Evolutionary conservation across 2,329 filamentous ascomycete genomes (phyloP), one percentile per base, ranked within the genome.

Genomic region (Scedosporium minutisporum): DNA sequence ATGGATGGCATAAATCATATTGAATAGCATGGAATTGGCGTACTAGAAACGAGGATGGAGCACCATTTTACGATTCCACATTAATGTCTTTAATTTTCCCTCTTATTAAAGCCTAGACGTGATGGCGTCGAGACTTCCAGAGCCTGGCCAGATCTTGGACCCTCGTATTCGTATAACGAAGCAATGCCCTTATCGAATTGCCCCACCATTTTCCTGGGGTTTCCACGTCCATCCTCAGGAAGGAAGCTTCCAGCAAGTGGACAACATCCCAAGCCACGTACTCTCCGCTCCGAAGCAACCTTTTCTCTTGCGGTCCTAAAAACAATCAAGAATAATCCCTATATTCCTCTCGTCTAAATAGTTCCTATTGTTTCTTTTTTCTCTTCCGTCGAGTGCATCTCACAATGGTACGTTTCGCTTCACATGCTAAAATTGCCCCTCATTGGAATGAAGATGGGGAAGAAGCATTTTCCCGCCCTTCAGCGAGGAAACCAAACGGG

Each of bases 371-470:
- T 23, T 27, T 25, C 23, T 23, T 12, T 48, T 38, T 38, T 38
- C 10, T 38, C 33, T 53, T n/a, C 7, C 48, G 48, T 53, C 48
- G 9, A 53, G 18, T 53, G 18, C 23, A 53, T 53, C 48, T 38
- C 57, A 58, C 57, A 38, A 58, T 58, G 57, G 57, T 58, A 58
- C n/a, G 27, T 58, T 27, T 42, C 38, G 29, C 48, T 27, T 55
- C 51, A 55, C 51, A 55, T 55, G 51, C 51, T 55, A 23, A 55
- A 53, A 41, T 42, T 58, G 57, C 57, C 57, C 57, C 57, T 41
- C 57, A 21, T 58, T 23, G 57, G 12, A 25, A 9, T 23, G 57
- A 7, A 27, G 18, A 27, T 25, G 44, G 33, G 33, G 33, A 38
- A 38, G 33, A 38, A 38, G 33, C 33, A 38, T 38, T 38, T 38